phyloP scores from a whole-genome alignment of 768 basidiomycete species.

The Pleurotus djamor region DNA sequence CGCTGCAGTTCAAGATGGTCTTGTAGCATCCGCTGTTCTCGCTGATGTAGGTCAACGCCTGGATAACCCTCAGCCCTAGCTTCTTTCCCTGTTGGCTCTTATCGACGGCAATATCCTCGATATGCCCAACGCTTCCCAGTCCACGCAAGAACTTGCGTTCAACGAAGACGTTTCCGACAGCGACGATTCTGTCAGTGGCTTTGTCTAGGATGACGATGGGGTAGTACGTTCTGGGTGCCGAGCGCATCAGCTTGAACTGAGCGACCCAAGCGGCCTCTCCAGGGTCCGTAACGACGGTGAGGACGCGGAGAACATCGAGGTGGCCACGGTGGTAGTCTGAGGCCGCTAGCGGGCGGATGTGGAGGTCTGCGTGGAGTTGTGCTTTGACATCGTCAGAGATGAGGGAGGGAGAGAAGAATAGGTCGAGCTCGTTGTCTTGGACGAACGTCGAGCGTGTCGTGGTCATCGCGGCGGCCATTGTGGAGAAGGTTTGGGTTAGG shows the following conservation, averaged over 20 bases:
- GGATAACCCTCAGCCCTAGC: slow-evolving; percentile 84
- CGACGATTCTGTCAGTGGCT: slow-evolving; percentile 76
- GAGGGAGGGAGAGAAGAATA: slow-evolving; percentile 72
- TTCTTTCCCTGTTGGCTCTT: slow-evolving; percentile 88
- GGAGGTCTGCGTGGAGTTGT: slow-evolving; percentile 61
- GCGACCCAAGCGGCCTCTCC: slow-evolving; percentile 66
- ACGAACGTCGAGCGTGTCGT: slow-evolving; percentile 50
- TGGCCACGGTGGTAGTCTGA: slow-evolving; percentile 84
- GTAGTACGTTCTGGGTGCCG: slow-evolving; percentile 68
- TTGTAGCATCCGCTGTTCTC: slow-evolving; percentile 87
- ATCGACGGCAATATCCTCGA: slow-evolving; percentile 97
- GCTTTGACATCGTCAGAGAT: slow-evolving; percentile 64
- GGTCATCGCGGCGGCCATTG: not conserved
- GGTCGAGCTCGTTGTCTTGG: slow-evolving; percentile 50
- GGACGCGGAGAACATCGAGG: slow-evolving; percentile 78
- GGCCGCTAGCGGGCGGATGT: slow-evolving; percentile 89
- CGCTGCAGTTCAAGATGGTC: slow-evolving; percentile 95
- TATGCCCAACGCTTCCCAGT: slow-evolving; percentile 88
- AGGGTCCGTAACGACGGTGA: slow-evolving; percentile 67
- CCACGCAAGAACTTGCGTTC: slow-evolving; percentile 94
- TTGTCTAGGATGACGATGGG: slow-evolving; percentile 81
- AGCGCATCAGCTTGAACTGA: slow-evolving; percentile 63
- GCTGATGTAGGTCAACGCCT: slow-evolving; percentile 82
- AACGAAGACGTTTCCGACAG: slow-evolving; percentile 78
- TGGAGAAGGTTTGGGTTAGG: not conserved